These are phyloP conservation scores for Pichia manshurica DNA, from an alignment of 805 yeast species.

Conservation along the genomic window DNA sequence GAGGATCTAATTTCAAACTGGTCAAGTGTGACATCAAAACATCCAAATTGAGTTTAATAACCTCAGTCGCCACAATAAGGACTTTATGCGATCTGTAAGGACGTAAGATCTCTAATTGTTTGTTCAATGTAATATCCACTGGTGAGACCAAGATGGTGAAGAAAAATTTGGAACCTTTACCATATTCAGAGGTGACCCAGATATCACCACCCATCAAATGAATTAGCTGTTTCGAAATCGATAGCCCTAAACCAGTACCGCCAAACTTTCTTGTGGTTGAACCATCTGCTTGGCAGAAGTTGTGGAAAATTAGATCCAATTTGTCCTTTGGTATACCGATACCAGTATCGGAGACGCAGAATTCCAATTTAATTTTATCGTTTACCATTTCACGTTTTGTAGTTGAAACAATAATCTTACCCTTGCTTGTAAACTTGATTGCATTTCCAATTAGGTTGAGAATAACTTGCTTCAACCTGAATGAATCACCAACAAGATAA, in stretches of 20 bases:
- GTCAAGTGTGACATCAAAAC: constrained; percentile 46
- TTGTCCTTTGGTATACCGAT: constrained; percentile 85
- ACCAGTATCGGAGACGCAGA: constrained; percentile 87
- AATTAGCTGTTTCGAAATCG: constrained; percentile 81
- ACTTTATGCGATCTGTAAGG: constrained; percentile 71
- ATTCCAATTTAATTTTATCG: constrained; percentile 57
- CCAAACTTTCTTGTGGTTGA: constrained; percentile 90
- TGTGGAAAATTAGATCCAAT: constrained; percentile 78
- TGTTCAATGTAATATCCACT: constrained; percentile 52
- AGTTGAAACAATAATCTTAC: constrained; percentile 71
- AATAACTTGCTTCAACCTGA: constrained; percentile 81
- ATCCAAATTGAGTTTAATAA: constrained; percentile 43
- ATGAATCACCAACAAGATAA: constrained; percentile 80
- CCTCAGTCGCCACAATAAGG: constrained; percentile 63
- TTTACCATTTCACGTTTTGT: constrained; percentile 30
- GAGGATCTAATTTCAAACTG: constrained; percentile 55
- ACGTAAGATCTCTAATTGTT: constrained; percentile 61
- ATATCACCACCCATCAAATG: constrained; percentile 92
- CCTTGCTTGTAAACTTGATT: constrained; percentile 77
- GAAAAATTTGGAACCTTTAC: constrained; percentile 76
- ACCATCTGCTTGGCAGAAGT: constrained; percentile 91
- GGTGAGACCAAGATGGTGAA: constrained; percentile 78
- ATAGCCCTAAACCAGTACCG: constrained; percentile 86
- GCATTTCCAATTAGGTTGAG: constrained; percentile 86
- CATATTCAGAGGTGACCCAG: constrained; percentile 81